These are phyloP conservation scores for Exidia glandulosa DNA, from an alignment of 768 basidiomycete genomes.

Conservation along the genomic window DNA sequence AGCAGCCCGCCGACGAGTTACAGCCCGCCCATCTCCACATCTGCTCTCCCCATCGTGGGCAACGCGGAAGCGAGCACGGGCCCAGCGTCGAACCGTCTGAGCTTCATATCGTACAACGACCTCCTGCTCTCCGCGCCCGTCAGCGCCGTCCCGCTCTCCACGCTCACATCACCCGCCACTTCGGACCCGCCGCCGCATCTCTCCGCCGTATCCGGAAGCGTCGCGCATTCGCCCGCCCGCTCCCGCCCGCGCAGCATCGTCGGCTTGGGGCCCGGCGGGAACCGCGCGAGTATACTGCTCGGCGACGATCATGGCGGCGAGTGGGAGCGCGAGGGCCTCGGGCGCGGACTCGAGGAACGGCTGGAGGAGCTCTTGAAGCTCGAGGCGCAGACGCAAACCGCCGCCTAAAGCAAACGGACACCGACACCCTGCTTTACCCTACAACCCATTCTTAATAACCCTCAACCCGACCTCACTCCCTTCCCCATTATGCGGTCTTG, in stretches of 20 bases:
- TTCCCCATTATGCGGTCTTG: no score
- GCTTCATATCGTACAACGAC: constrained; percentile 84
- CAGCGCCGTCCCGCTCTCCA: constrained; percentile 57
- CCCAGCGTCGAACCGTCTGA: constrained; percentile 54
- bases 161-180: constrained; percentile 46
- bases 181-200: constrained; percentile 67
- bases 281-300: constrained; percentile 12
- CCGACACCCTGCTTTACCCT: no score
- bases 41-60: constrained; percentile 27
- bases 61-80: constrained; percentile 24
- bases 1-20: background rate
- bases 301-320: constrained; percentile 51
- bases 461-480: no score
- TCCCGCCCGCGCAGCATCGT: background rate
- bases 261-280: constrained; percentile 2
- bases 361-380: constrained; percentile 45
- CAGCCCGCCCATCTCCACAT: constrained; percentile 34
- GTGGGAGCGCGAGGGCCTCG: constrained; percentile 80
- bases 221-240: constrained; percentile 9
- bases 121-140: constrained; percentile 69
- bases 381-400: background rate
- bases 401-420: no score
- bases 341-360: constrained; percentile 72
- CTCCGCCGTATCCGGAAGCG: constrained; percentile 33
- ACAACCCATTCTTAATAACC: no score